Evolutionary conservation across 495 filamentous ascomycete genomes (phyloP).

Genomic region (Aeminium ludgeri): DNA sequence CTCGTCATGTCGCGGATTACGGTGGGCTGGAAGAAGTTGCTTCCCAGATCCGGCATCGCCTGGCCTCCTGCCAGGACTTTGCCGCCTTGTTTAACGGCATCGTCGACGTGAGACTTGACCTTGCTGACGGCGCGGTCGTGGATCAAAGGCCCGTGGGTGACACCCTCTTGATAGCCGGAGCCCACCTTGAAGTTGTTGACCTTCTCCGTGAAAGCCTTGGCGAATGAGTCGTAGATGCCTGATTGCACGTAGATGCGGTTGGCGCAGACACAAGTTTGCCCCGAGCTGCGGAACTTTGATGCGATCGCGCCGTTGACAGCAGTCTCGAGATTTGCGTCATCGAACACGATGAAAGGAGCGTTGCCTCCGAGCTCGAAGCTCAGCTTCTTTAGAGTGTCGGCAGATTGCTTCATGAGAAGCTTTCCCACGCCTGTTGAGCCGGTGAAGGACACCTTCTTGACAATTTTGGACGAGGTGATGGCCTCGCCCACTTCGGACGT

Average conservation of each 20-base stretch:
- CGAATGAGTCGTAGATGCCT: conserved; percentile 31
- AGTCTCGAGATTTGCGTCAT: conserved; percentile 51
- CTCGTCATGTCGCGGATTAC: conserved; percentile 29
- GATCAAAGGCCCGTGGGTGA: conserved; percentile 30
- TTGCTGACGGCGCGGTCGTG: conserved; percentile 28
- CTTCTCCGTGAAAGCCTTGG: conserved; percentile 24
- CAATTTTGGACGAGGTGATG: conserved; percentile 44
- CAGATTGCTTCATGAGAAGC: conserved; percentile 40
- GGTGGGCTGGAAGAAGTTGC: conserved; percentile 37
- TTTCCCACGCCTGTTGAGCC: conserved; percentile 51
- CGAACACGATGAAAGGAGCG: conserved; percentile 58
- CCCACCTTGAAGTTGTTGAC: conserved; percentile 29
- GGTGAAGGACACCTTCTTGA: conserved; percentile 62
- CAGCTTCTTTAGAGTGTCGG: conserved; percentile 50
- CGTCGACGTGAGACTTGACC: conserved; percentile 25
- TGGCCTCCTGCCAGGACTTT: conserved; percentile 29
- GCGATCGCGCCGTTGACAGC: conserved; percentile 42
- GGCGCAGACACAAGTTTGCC: conserved; percentile 59
- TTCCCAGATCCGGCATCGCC: conserved; percentile 24
- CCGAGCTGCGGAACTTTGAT: conserved; percentile 50
- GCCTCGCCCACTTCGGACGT: conserved; percentile 47
- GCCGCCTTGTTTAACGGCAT: conserved; percentile 25
- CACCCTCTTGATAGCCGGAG: conserved; percentile 25
- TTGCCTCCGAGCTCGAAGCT: conserved; percentile 62
- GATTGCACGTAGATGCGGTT: conserved; percentile 55